Conservation (phyloP, 2,329 filamentous ascomycete species). For the Colletotrichum cuscutae region DNA sequence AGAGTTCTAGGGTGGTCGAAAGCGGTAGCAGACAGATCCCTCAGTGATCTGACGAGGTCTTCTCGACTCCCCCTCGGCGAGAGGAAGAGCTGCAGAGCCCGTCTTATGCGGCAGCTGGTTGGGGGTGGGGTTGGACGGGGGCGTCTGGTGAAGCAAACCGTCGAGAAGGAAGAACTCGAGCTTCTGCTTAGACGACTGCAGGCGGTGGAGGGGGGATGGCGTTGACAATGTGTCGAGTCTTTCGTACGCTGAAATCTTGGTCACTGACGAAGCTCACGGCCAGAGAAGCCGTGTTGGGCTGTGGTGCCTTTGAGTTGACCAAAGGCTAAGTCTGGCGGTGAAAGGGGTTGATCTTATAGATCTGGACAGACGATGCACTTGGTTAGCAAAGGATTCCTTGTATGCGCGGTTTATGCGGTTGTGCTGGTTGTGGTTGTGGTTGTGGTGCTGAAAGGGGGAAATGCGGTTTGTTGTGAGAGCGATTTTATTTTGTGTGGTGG, state of each 20-base stretch:
- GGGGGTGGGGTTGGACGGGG: conserved; percentile 68
- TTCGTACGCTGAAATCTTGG: conserved; percentile 76
- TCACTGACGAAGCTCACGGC: conserved; percentile 72
- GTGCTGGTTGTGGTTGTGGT: not conserved
- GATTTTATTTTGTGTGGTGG: conserved; percentile 9
- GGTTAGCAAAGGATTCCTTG: conserved; percentile 8
- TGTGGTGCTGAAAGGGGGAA: not conserved
- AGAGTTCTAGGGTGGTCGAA: conserved; percentile 91
- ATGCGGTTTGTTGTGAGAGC: not conserved
- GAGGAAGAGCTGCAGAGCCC: conserved; percentile 98
- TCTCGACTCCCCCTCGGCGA: conserved; percentile 98
- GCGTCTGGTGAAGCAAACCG: conserved; percentile 55
- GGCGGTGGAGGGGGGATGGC: conserved; percentile 65
- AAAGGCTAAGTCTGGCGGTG: conserved; percentile 62
- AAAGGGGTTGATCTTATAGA: conserved; percentile 32
- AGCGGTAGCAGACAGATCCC: conserved; percentile 92
- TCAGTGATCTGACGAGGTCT: conserved; percentile 93
- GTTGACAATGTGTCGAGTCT: conserved; percentile 75
- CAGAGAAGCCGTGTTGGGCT: conserved; percentile 69
- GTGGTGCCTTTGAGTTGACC: conserved; percentile 73
- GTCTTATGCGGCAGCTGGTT: conserved; percentile 99
- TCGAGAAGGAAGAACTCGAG: conserved; percentile 63
- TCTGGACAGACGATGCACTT: conserved; percentile 10
- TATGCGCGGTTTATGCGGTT: conserved; percentile 12
- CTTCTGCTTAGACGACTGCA: conserved; percentile 57